Evolutionary conservation across 2,329 filamentous ascomycete genomes (phyloP).

Genomic region (Seiridium cupressi): DNA sequence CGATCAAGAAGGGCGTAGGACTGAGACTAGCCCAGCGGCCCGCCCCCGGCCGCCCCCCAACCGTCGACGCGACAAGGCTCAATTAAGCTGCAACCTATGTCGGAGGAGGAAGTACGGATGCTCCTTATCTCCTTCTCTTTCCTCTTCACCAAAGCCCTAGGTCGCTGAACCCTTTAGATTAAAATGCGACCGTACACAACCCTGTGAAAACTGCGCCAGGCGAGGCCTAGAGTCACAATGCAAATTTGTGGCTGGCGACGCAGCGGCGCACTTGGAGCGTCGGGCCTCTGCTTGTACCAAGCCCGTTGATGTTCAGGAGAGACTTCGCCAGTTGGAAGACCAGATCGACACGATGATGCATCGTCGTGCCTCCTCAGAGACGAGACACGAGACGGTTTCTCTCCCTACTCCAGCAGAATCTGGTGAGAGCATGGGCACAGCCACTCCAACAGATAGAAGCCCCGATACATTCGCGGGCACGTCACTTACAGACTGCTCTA

Average conservation of each 20-base stretch:
- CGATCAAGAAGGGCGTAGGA: not conserved
- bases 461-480: not conserved
- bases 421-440: not conserved
- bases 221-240: not conserved
- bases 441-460: not conserved
- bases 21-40: not conserved
- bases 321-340: not conserved
- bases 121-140: too few species aligned
- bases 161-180: not conserved
- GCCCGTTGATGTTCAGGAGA: not conserved
- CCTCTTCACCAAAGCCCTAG: too few species aligned
- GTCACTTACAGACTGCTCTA: not conserved
- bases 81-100: conserved; percentile 1
- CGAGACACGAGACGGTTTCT: not conserved
- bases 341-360: not conserved
- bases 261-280: not conserved
- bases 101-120: not conserved
- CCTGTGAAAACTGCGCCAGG: not conserved
- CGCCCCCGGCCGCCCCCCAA: conserved; percentile 4
- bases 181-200: conserved; percentile 1
- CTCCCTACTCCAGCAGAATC: not conserved
- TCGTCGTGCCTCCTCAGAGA: not conserved
- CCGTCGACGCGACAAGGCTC: conserved; percentile 1
- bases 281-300: not conserved
- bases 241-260: not conserved